Evolutionary conservation across 164 flowering plant genomes (phyloP), one percentile per base, ranked within the genome.

Genomic region (Houttuynia cordata): DNA sequence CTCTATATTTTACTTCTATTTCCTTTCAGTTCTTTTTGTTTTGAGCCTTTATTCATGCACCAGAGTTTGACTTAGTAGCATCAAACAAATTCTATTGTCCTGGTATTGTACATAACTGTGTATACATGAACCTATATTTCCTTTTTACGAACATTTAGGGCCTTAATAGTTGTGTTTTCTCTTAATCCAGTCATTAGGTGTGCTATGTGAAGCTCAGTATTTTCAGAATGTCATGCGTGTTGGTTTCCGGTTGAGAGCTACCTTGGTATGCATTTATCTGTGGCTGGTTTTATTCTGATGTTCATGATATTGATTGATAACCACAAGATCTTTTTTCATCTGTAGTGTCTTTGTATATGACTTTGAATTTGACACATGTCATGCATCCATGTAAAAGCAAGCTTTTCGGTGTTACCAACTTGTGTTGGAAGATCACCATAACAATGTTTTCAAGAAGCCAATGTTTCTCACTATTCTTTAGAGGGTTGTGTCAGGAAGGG

Each of bases 211-310:
- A 70, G 97, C 95, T 68, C 99, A 93, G 61, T 93, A 90, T 68
- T 93, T 90, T 68, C 99, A 90, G 73, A 88, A 88, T 76, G 99
- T 93, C 65, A 90, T 90, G 89, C 96, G 99, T 62, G 91, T 83
- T 67, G 99, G 99, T 60, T 93, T 62, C 67, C 87, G 93, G 59
- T 78, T 88, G 37, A 76, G 95, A 69, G 66, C 99, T 67, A 90
- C 97, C 58, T 69, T 93, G 95, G 99, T 93, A 83, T 70, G 58
- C 49, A 52, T 30, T 10, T 57, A n/a, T 22, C 18, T 56, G 53
- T 62, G 10, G n/a, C 49, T 21, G 1, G 52, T 51, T 9, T 19
- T 22, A 12, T 42, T 52, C n/a, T 51, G 53, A 51, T 52, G 25
- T n/a, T 52, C 51, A 37, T 17, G 17, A 45, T 12, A 45, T 45